These are phyloP conservation scores for Zasmidium cellare DNA, from an alignment of 2,329 filamentous ascomycete species.

Conservation along the genomic window DNA sequence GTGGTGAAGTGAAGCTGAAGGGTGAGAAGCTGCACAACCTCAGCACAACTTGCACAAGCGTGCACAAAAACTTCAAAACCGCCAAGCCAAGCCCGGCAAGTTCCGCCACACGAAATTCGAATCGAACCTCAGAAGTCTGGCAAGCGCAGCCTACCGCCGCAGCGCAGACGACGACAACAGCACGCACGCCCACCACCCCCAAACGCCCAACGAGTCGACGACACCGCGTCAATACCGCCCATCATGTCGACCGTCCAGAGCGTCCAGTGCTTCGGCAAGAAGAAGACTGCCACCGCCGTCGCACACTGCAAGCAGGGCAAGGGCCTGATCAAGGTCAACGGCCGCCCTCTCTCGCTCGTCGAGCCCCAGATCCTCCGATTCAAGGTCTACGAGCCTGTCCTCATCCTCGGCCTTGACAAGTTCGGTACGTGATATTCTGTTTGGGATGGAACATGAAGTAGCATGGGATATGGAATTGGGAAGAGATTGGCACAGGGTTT, in stretches of 20 bases:
- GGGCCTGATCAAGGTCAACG: conserved; percentile 98
- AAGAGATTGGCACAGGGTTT: conserved; percentile 1
- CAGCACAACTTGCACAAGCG: not conserved
- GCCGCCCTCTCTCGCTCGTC: conserved; percentile 88
- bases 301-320: conserved; percentile 90
- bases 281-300: conserved; percentile 67
- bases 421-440: conserved; percentile 59
- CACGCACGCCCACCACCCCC: conserved; percentile 1
- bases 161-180: not conserved
- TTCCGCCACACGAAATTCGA: not conserved
- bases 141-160: not conserved
- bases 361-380: conserved; percentile 97
- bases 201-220: conserved; percentile 8
- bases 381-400: conserved; percentile 99
- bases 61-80: not conserved
- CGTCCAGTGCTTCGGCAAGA: conserved; percentile 96
- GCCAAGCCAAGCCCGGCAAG: conserved; percentile 8
- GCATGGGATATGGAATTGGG: not conserved
- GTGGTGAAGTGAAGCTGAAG: not conserved
- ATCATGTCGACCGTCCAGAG: conserved; percentile 67
- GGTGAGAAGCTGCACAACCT: not conserved
- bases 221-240: conserved; percentile 6
- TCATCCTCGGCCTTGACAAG: conserved; percentile 96
- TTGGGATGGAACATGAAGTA: not conserved
- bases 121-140: not conserved